phyloP scores from a whole-genome alignment of 169 alveolate genomes.

The Plasmodium blacklocki region DNA sequence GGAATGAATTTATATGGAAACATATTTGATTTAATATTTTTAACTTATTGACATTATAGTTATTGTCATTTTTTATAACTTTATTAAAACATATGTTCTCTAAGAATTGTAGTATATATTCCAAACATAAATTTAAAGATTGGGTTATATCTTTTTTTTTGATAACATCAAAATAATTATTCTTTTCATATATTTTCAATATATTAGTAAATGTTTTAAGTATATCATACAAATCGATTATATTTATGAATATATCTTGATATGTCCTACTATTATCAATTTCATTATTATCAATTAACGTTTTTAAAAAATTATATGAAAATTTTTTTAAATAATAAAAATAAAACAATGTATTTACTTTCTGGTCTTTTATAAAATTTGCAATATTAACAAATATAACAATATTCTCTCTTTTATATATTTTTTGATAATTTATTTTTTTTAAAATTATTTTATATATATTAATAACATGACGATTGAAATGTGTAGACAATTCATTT shows the following conservation, averaged over 20 bases:
- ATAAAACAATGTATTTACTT: constrained; percentile 61
- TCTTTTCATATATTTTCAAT: constrained; percentile 26
- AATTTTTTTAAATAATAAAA: constrained; percentile 54
- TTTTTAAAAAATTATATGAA: constrained; percentile 11
- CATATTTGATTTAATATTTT: constrained; percentile 52
- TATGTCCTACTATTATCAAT: background rate
- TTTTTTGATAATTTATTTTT: constrained; percentile 4
- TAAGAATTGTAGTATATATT: constrained; percentile 25
- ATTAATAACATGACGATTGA: constrained; percentile 24
- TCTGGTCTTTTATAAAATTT: constrained; percentile 41
- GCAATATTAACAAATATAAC: constrained; percentile 45
- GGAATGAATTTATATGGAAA: constrained; percentile 20
- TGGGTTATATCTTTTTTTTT: constrained; percentile 7
- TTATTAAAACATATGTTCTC: constrained; percentile 33
- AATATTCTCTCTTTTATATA: constrained; percentile 32
- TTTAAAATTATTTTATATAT: constrained; percentile 42
- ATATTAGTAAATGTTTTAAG: constrained; percentile 27
- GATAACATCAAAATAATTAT: constrained; percentile 3
- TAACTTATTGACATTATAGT: constrained; percentile 12
- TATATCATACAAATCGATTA: constrained; percentile 48
- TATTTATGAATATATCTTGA: constrained; percentile 4
- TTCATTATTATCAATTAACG: constrained; percentile 24
- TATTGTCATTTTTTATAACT: background rate
- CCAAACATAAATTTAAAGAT: constrained; percentile 3
- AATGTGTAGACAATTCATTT: constrained; percentile 14